Base-by-base conservation (phyloP, 495 filamentous ascomycete species). In the Aspergillus heteromorphus region DNA sequence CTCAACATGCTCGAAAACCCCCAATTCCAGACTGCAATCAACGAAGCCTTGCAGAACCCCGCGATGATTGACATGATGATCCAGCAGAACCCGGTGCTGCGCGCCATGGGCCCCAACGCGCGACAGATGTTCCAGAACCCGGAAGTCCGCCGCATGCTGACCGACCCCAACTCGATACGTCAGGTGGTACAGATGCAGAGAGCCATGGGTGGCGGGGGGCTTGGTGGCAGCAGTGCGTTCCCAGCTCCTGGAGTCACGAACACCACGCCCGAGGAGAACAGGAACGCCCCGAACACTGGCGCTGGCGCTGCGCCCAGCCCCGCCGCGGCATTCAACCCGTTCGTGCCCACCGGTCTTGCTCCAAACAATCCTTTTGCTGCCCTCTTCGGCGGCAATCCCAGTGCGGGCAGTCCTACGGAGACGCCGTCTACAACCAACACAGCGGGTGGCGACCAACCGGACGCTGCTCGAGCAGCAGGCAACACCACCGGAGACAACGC, bases 31-130 rank as follows among this genome's bases (percentile, higher is more conserved):
- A 84, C 87, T 25, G 84, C 81, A 29, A 86, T 99, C 78, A 93
- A 92, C 69, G 95, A 96, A 71, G 91, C 92, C 25, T 83, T 99
- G 58, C 85, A 91, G 62, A 97, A 99, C 72, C 93, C 95, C 9
- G 80, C 82, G 13, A 86, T 97, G 65, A 80, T 97, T 57, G 89
- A 97, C 57, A 86, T 92, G 79, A 91, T 97, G 83, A 90, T 95
- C 51, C 80, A 87, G 53, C 81, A 86, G 47, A 95, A 92, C 65
- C 95, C 95, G 8, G 85, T 90, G 81, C 81, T 97, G 3, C 88
- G 89, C 48, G 82, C 86, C 54, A 89, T 90, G 73, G 82, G 86
- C 27, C 91, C 91, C 18, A 83, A 87, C 51, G 87, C 86, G 17
- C 87, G 89, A 49, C 80, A 92, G 62, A 84, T 96, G 70, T 78